Evolutionary conservation across 2,329 filamentous ascomycete species (phyloP).

Genomic region (Alternaria alternata): DNA sequence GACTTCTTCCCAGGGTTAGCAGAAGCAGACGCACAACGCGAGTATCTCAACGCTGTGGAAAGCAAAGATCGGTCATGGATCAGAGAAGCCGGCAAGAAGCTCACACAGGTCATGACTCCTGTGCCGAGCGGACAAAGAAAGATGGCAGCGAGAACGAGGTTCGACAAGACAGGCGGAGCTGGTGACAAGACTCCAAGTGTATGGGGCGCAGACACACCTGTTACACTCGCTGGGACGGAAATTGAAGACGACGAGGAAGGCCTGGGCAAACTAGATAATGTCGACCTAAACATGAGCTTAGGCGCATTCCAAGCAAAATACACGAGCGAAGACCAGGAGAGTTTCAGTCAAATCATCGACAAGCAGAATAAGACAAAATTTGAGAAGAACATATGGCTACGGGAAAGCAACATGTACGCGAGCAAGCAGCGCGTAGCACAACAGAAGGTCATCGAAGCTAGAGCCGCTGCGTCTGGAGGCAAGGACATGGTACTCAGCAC

Average conservation of each 20-base stretch:
- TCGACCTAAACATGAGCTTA: slow-evolving; percentile 82
- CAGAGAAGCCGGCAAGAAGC: slow-evolving; percentile 72
- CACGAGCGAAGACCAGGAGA: slow-evolving; percentile 97
- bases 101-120: slow-evolving; percentile 80
- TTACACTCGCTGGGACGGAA: slow-evolving; percentile 60
- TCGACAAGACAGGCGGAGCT: slow-evolving; percentile 26
- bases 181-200: slow-evolving; percentile 67
- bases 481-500: slow-evolving; percentile 56
- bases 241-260: slow-evolving; percentile 38
- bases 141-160: slow-evolving; percentile 40
- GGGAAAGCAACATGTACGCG: slow-evolving; percentile 83
- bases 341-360: slow-evolving; percentile 91
- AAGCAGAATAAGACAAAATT: slow-evolving; percentile 85
- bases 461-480: slow-evolving; percentile 56
- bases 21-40: slow-evolving; percentile 85
- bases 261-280: slow-evolving; percentile 56
- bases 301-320: slow-evolving; percentile 89
- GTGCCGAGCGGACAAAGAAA: slow-evolving; percentile 60
- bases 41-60: slow-evolving; percentile 90
- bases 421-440: slow-evolving; percentile 68
- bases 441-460: slow-evolving; percentile 74
- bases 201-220: slow-evolving; percentile 75
- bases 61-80: slow-evolving; percentile 90
- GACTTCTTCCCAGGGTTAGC: slow-evolving; percentile 95
- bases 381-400: slow-evolving; percentile 89